These are phyloP conservation scores for Colletotrichum coccodes DNA, from an alignment of 2,329 filamentous ascomycete genomes.

Conservation along the genomic window DNA sequence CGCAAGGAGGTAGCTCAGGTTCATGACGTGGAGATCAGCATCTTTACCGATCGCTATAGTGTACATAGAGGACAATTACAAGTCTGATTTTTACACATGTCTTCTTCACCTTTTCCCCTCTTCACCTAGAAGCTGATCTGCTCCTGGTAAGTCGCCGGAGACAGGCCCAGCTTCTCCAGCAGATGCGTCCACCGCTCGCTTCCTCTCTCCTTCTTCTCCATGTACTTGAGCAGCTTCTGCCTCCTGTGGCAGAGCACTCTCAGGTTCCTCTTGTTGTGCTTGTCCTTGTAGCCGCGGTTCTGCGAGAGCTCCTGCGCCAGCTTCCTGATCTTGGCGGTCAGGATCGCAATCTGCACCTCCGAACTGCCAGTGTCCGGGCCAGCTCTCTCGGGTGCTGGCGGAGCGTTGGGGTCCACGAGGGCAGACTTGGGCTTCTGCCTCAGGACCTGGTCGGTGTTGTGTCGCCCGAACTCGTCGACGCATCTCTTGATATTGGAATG, in stretches of 20 bases:
- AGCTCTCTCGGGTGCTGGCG: constrained; percentile 65
- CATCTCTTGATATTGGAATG: constrained; percentile 87
- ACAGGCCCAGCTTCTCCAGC: constrained; percentile 85
- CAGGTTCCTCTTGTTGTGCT: constrained; percentile 93
- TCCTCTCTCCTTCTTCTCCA: constrained; percentile 89
- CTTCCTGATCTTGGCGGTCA: constrained; percentile 92
- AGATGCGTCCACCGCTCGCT: constrained; percentile 90
- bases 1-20: constrained; percentile 36
- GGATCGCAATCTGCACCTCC: constrained; percentile 96
- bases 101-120: constrained; percentile 24
- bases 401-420: constrained; percentile 49
- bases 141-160: constrained; percentile 87
- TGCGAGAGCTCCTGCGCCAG: constrained; percentile 77
- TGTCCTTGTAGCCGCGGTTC: constrained; percentile 81
- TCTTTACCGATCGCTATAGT: constrained; percentile 48
- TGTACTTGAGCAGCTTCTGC: constrained; percentile 88
- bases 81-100: constrained; percentile 53
- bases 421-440: constrained; percentile 67
- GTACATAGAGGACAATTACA: constrained; percentile 60
- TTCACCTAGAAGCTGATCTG: constrained; percentile 78
- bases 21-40: constrained; percentile 35
- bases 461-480: constrained; percentile 88
- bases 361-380: constrained; percentile 94
- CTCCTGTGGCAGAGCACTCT: constrained; percentile 86
- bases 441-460: constrained; percentile 82